Evolutionary conservation across 371 early-diverging fungal genomes (phyloP).

Genomic region (Mucor piriformis): DNA sequence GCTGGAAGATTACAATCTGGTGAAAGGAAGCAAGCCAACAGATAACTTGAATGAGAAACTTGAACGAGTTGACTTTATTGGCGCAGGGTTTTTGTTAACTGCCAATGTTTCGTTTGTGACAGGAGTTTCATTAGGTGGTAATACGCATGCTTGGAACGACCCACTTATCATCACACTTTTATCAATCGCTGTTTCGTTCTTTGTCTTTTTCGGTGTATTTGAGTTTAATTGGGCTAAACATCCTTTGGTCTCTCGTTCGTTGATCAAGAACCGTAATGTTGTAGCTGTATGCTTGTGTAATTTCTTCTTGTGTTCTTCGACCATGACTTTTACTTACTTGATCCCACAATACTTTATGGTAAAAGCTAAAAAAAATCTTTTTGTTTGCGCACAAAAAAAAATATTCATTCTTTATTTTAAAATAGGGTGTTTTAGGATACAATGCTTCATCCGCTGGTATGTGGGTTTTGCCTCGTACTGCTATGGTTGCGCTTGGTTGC

Average conservation of each 20-base stretch:
- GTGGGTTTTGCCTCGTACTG: conserved; percentile 39
- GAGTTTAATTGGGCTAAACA: conserved; percentile 64
- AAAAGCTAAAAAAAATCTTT: neutral
- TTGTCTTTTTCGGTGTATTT: conserved; percentile 49
- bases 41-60: conserved; percentile 28
- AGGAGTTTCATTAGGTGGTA: conserved; percentile 64
- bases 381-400: too few species aligned
- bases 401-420: too few species aligned
- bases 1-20: conserved; percentile 35
- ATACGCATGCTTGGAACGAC: conserved; percentile 62
- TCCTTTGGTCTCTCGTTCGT: conserved; percentile 59
- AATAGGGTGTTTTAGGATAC: conserved; percentile 43
- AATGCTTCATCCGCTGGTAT: conserved; percentile 43
- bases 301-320: conserved; percentile 39
- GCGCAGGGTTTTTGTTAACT: conserved; percentile 51
- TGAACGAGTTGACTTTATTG: conserved; percentile 62
- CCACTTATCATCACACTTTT: conserved; percentile 57
- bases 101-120: conserved; percentile 59
- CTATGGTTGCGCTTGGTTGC: conserved; percentile 39
- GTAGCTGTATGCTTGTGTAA: conserved; percentile 34
- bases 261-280: conserved; percentile 40
- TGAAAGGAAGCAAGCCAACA: neutral
- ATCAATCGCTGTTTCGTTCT: conserved; percentile 40
- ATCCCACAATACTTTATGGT: conserved; percentile 49
- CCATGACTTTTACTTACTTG: conserved; percentile 32